Evolutionary conservation across 345 rosid genomes (phyloP), one percentile per base, ranked within the genome.

Genomic region (Eucalyptus pumila): DNA sequence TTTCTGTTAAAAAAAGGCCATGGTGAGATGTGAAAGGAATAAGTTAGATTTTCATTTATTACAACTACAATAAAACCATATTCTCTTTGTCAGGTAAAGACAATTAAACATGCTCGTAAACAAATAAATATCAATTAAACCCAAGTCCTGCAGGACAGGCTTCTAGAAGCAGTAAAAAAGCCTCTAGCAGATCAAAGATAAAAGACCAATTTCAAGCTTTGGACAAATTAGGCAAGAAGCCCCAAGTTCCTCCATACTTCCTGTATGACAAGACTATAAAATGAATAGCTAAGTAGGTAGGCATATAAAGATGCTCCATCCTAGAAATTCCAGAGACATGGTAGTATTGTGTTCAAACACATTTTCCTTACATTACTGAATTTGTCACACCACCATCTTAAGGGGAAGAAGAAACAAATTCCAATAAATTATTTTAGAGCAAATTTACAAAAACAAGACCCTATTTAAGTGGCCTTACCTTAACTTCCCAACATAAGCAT

Each of bases 401-500:
- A 72, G 81, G 81, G 44, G 81, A 72, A 72, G 44, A 34, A 34
- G 23, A 76, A 65, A 37, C 30, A 40, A 12, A 40, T 21, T 40
- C 47, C 47, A 40, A 44, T 40, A 37, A 9, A 15, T 16, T 16
- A 2, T 16, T 5, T 32, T 16, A 37, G 83, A 21, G 47, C 47
- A 76, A 11, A 3, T 76, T 19, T 44, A 76, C 83, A 76, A 37
- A 21, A 76, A 40, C 8, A 76, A 37, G 45, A 76, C 12, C 83
- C 83, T 76, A 23, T 37, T 72, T 40, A 76, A 23, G 47, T 37
- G 34, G 60, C 47, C 88, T 30, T 91, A 97, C 99, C 99, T 95
- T 93, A 97, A 90, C 90, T 97, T 97, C n/a, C 99, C 99, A 42
- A 96, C 94, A 87, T 96, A 97, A 40, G 98, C 96, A 91, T 96